Evolutionary conservation across 352 stramenopile genomes (phyloP), one percentile per base, ranked within the genome.

Genomic region (Phytophthora quininea): DNA sequence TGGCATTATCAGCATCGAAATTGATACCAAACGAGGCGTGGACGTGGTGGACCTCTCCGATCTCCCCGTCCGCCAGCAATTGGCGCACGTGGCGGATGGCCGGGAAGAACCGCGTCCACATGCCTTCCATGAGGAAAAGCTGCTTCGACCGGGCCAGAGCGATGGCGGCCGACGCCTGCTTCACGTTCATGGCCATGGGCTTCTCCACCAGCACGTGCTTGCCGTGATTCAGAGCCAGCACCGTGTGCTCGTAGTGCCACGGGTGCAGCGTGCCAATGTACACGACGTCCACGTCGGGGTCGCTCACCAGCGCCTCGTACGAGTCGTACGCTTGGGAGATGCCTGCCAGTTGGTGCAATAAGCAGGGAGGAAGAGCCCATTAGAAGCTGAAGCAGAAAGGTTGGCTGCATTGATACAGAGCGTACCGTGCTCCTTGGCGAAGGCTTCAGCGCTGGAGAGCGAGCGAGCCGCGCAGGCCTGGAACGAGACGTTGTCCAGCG

Each of bases 171-270:
- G 80, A 54, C 2, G 84, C 86, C 76, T 98, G 84, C 43, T 82
- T 62, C 51, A 62, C 38, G 61, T 95, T 84, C 85, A 97, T 82
- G 2, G 85, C 77, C 73, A 97, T 91, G 0, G 91, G 91, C 66
- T 98, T 98, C 72, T 98, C 92, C 30, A 97, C 77, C 11, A 97
- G 73, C 45, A 96, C 86, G 74, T 97, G 89, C 58, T 97, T 98
- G 58, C 81, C 77, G 48, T 83, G 70, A 14, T 77, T 73, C 4
- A 98, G 62, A 8, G 84, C 91, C 61, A 90, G 67, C 42, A 84
- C 54, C 11, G 82, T 80, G 52, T 92, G 84, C 15, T 77, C 55
- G 43, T 75, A 82, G 64, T 97, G 89, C 54, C 91, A 30, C 97
- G 77, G 19, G 19, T 24, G 19, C 19, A 24, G 19, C 19, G 19